Evolutionary conservation across 805 yeast genomes (phyloP), one percentile per base, ranked within the genome.

Genomic region (Candida ovalis): DNA sequence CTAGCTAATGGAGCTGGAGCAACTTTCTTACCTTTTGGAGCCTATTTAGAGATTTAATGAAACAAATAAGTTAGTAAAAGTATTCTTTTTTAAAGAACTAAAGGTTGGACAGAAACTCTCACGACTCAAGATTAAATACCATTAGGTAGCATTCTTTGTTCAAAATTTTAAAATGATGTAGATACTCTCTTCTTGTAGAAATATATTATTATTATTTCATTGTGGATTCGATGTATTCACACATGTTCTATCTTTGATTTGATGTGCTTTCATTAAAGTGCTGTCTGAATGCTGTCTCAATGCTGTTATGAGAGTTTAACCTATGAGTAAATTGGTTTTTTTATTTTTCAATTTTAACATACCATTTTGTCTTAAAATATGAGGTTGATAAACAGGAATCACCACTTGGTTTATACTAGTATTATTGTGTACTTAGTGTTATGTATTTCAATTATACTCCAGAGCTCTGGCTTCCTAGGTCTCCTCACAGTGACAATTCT

Each of bases 1-100:
- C 86, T 71, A 67, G 95, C 88, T 72, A 88, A 83, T 74, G 97
- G 97, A 73, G 96, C 89, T 80, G 96, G 96, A 69, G 96, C 96
- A 69, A 88, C 94, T 81, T 87, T 88, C 80, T 80, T 82, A 61
- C 68, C 70, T 75, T 77, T 80, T 65, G 86, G 62, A 56, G 62
- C 62, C 62, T 52, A 32, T 42, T 30, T 30, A 4, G 15, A 33
- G n/a, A 44, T 17, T 6, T n/a, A 33, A 36, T 28, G 21, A n/a
- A n/a, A 30, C 17, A 12, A 24, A 35, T 32, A 23, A 15, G 52
- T 46, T 48, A 51, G 51, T 50, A 47, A 18, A 35, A 23, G 21
- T 19, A 37, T 23, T 12, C n/a, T 25, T 6, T 25, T 25, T 25
- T 7, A 17, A 21, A 27, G 30, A 27, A 8, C 12, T 27, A 27